Evolutionary conservation across 257 asterid species (phyloP).

Genomic region (Solanum dulcamara): DNA sequence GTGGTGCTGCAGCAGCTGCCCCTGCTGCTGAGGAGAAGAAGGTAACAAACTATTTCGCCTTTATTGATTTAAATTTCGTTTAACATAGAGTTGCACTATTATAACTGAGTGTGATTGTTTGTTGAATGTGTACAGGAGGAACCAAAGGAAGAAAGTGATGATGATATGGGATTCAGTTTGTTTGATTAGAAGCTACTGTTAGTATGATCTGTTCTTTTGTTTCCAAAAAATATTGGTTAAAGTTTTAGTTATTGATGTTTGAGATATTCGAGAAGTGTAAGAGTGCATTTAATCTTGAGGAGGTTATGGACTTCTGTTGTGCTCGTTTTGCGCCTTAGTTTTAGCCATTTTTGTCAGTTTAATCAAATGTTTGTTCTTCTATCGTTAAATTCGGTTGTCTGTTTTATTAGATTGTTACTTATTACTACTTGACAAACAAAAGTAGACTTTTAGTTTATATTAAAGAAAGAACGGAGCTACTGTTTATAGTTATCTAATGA

Average conservation of each 20-base stretch:
- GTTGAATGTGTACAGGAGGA: constrained; percentile 29
- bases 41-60: constrained; percentile 3
- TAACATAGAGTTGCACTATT: not conserved
- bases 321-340: not conserved
- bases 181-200: constrained; percentile 23
- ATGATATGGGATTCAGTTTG: constrained; percentile 42
- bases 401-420: not conserved
- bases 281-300: not conserved
- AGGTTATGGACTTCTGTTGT: not conserved
- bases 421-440: not conserved
- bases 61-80: not conserved
- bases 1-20: constrained; percentile 46
- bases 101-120: not conserved
- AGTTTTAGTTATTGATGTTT: not conserved
- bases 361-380: not conserved
- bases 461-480: not conserved
- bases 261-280: not conserved
- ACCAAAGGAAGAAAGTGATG: constrained; percentile 44
- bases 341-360: not conserved
- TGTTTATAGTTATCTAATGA: not conserved
- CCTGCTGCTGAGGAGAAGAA: constrained; percentile 43
- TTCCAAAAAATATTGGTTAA: not conserved
- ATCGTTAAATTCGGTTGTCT: not conserved
- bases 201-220: not conserved
- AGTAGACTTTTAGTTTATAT: not conserved